phyloP scores from a whole-genome alignment of 2,329 filamentous ascomycete genomes.

The Cercospora zeae-maydis region DNA sequence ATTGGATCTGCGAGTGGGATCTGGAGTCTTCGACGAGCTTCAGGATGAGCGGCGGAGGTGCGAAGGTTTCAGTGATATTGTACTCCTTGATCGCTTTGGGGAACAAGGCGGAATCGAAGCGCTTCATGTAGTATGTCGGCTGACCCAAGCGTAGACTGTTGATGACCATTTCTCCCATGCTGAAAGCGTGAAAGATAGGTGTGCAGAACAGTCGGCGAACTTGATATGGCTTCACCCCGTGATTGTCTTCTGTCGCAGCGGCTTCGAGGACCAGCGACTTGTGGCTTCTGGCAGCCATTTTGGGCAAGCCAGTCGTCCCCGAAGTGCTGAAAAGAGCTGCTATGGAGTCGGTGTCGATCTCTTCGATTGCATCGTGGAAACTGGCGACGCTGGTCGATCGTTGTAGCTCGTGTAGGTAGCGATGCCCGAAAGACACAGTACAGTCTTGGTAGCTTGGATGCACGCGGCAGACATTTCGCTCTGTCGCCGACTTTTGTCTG shows the following conservation, averaged over 20 bases:
- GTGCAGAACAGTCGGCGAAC: constrained; percentile 48
- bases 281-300: constrained; percentile 41
- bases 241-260: constrained; percentile 32
- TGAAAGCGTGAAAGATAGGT: constrained; percentile 55
- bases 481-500: background rate
- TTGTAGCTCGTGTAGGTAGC: constrained; percentile 18
- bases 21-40: constrained; percentile 31
- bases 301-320: constrained; percentile 41
- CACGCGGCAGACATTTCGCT: background rate
- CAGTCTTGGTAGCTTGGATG: background rate
- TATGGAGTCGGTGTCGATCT: constrained; percentile 33
- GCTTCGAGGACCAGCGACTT: constrained; percentile 47
- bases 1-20: constrained; percentile 38
- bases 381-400: constrained; percentile 1
- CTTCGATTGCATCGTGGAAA: constrained; percentile 8
- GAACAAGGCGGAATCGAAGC: constrained; percentile 43
- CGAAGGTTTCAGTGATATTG: constrained; percentile 48
- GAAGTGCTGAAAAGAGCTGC: constrained; percentile 44
- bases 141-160: constrained; percentile 47
- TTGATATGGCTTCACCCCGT: constrained; percentile 30
- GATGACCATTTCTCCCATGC: constrained; percentile 46
- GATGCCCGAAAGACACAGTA: background rate
- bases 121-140: constrained; percentile 47
- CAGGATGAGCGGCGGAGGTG: constrained; percentile 46
- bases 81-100: constrained; percentile 39